Evolutionary conservation across 2,329 filamentous ascomycete genomes (phyloP), one percentile per base, ranked within the genome.

Genomic region (Bimuria novae-zelandiae): DNA sequence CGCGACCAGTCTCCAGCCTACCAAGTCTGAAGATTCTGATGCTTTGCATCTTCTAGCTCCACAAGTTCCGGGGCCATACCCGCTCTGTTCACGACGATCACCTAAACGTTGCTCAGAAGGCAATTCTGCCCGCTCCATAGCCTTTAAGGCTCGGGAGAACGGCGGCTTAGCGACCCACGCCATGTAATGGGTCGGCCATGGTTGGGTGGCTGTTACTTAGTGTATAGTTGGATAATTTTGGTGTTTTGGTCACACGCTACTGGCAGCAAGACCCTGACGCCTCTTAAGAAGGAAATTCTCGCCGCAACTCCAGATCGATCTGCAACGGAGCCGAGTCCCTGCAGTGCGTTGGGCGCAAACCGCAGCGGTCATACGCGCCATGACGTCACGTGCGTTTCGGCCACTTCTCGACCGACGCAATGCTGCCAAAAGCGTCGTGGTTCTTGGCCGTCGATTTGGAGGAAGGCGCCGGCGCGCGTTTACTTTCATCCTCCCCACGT

Each of bases 241-340:
- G 41, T 52, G 55, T 51, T 44, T 51, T 54, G 45, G 61, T 59
- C 41, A 56, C 35, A 57, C 52, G 45, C 55, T 37, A 41, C 33
- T 23, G 51, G 36, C 10, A 19, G 17, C 12, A 7, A 11, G 7
- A 57, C 30, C 62, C 51, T 44, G 46, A 43, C 22, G 29, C 32
- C 19, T 35, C 27, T 56, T 54, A 57, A 61, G 25, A 43, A 14
- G 54, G 69, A 40, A 71, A 70, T 64, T 70, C 47, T 64, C 64
- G 62, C 68, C 69, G 69, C 60, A 47, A 7, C n/a, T 17, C 4
- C 7, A 8, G 42, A 17, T 36, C 10, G 30, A 48, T 47, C 32
- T 43, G 35, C 21, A 17, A 23, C n/a, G n/a, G n/a, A n/a, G n/a
- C 19, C 19, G 7, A 46, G 5, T 25, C n/a, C 40, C 23, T 10